Evolutionary conservation across 164 flowering plant genomes (phyloP).

Genomic region (Annona cherimola): DNA sequence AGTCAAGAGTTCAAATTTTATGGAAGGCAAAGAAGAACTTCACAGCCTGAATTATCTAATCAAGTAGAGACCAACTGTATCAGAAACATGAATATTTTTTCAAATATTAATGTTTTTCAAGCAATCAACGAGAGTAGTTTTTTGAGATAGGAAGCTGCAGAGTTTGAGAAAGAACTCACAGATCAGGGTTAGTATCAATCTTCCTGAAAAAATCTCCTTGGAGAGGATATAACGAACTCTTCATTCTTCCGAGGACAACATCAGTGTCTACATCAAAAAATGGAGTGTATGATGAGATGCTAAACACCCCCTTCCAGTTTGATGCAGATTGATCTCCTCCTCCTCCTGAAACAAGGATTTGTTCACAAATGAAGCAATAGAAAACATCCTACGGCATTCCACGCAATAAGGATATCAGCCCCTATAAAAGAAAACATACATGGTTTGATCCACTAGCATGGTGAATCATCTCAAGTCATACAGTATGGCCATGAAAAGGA

Average conservation of each 20-base stretch:
- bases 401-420: not conserved
- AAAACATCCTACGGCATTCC: not conserved
- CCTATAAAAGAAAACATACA: not conserved
- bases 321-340: conserved; percentile 56
- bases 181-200: conserved; percentile 90
- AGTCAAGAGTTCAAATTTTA: too few relatives aligned
- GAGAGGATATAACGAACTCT: conserved; percentile 63
- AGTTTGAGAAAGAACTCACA: conserved; percentile 48
- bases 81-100: too few relatives aligned
- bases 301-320: conserved; percentile 78
- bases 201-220: conserved; percentile 77
- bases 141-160: not conserved
- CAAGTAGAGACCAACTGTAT: too few relatives aligned
- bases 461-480: not conserved
- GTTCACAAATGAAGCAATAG: not conserved
- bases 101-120: too few relatives aligned
- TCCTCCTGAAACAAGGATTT: conserved; percentile 30
- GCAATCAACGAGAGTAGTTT: not conserved
- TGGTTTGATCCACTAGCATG: not conserved
- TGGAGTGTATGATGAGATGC: conserved; percentile 73
- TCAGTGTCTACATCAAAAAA: conserved; percentile 95
- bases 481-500: not conserved
- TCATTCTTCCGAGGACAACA: conserved; percentile 69
- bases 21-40: too few relatives aligned
- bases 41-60: too few relatives aligned